A percentile compares a stretch with the other conserved stretches of the same genome.
These are phyloP conservation scores for Fusarium kyushuense DNA, from an alignment of 2,329 filamentous ascomycete species.

Conservation along the genomic window DNA sequence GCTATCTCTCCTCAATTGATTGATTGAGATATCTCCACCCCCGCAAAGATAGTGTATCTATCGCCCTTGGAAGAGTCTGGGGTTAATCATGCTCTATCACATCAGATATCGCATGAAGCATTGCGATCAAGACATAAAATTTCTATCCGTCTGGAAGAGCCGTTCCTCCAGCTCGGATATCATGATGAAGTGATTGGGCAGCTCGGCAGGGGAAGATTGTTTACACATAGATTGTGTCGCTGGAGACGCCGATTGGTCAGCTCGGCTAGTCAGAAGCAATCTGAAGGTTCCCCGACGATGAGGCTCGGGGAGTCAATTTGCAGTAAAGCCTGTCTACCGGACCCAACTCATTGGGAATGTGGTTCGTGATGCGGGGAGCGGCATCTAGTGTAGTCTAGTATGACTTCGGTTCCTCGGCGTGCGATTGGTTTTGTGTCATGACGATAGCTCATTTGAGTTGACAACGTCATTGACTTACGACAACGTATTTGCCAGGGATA, in stretches of 20 bases:
- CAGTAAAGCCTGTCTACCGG: not conserved
- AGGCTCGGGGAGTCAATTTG: not conserved
- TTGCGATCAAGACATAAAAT: not conserved
- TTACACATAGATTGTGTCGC: not conserved
- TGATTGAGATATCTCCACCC: slow-evolving; percentile 22
- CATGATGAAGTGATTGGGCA: slow-evolving; percentile 10
- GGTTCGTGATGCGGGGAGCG: not conserved
- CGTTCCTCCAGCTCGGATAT: slow-evolving; percentile 20
- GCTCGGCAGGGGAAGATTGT: slow-evolving; percentile 24
- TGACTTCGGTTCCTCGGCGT: not conserved
- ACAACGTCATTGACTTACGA: not conserved
- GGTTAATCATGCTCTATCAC: not conserved
- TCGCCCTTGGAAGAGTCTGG: slow-evolving; percentile 6
- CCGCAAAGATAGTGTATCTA: slow-evolving; percentile 12
- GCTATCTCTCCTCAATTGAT: not conserved
- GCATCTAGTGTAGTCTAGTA: not conserved
- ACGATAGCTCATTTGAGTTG: not conserved
- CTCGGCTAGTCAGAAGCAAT: slow-evolving; percentile 22
- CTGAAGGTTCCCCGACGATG: not conserved
- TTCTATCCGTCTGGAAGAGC: slow-evolving; percentile 16
- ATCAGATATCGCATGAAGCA: not conserved
- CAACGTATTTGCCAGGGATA: not conserved
- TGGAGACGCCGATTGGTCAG: slow-evolving; percentile 28
- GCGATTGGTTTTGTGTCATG: not conserved
- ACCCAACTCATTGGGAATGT: slow-evolving; percentile 1